Evolutionary conservation across 148 eudicot species (phyloP).

Genomic region (Arctostaphylos glauca): DNA sequence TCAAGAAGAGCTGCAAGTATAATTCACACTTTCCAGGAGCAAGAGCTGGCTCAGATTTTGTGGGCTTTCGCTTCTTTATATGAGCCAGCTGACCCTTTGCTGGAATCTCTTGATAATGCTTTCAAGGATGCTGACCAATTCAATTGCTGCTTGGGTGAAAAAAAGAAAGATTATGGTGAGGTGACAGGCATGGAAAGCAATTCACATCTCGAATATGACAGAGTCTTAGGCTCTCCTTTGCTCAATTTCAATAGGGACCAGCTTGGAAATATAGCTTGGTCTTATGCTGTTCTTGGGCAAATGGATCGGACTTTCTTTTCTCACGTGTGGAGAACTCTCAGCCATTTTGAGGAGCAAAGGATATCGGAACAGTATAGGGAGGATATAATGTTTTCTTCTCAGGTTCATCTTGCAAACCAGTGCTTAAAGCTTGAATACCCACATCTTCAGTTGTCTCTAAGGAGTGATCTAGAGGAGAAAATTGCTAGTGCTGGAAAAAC

Average conservation of each 20-base stretch:
- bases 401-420: constrained; percentile 76
- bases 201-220: constrained; percentile 15
- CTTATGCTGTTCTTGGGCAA: constrained; percentile 75
- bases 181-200: constrained; percentile 13
- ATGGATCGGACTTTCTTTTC: constrained; percentile 59
- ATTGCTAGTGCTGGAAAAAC: constrained; percentile 72
- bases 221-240: constrained; percentile 21
- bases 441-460: constrained; percentile 49
- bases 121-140: constrained; percentile 49
- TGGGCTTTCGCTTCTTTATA: constrained; percentile 93
- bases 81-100: constrained; percentile 59
- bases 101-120: constrained; percentile 65
- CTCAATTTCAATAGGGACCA: constrained; percentile 68
- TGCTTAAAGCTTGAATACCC: constrained; percentile 83
- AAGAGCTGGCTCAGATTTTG: constrained; percentile 89
- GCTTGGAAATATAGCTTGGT: constrained; percentile 95
- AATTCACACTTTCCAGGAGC: constrained; percentile 64
- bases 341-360: constrained; percentile 56
- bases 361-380: constrained; percentile 80
- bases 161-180: constrained; percentile 25
- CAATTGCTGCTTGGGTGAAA: constrained; percentile 32
- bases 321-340: constrained; percentile 66
- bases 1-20: constrained; percentile 64
- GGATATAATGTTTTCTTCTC: constrained; percentile 92
- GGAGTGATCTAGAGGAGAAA: constrained; percentile 62